Conservation (phyloP, 495 filamentous ascomycete species). For the Penicillium alfredii region DNA sequence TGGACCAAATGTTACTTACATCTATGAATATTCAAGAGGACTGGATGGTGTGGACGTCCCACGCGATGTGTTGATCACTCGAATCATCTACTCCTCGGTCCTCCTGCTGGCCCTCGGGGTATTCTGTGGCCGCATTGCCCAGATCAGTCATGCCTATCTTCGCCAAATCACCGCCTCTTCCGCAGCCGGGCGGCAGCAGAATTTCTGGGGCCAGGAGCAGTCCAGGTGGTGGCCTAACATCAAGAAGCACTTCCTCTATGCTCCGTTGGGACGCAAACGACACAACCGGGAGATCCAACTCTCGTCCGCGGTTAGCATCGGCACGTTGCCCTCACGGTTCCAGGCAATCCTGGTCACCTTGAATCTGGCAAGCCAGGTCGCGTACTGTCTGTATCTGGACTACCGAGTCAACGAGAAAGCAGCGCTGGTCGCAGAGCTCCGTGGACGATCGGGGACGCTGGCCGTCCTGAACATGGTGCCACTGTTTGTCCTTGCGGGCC, state of each 20-base stretch:
- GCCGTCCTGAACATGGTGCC: conserved; percentile 88
- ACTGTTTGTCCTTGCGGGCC: conserved; percentile 76
- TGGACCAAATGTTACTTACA: conserved; percentile 36
- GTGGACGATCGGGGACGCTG: conserved; percentile 79
- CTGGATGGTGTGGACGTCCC: conserved; percentile 40
- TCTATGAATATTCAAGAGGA: conserved; percentile 41
- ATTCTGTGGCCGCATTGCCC: conserved; percentile 51
- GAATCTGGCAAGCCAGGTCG: conserved; percentile 71
- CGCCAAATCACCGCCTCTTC: conserved; percentile 66
- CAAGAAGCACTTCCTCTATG: conserved; percentile 77
- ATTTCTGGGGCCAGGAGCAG: conserved; percentile 60
- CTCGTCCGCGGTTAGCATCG: conserved; percentile 79
- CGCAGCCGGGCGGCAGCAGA: conserved; percentile 42
- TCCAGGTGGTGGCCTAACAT: conserved; percentile 60
- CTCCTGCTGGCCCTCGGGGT: conserved; percentile 44
- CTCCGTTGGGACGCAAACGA: conserved; percentile 73
- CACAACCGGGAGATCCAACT: conserved; percentile 87
- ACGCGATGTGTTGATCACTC: conserved; percentile 37
- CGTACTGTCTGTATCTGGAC: conserved; percentile 72
- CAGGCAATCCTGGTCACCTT: conserved; percentile 67
- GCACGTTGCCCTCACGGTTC: conserved; percentile 81
- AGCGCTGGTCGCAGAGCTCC: conserved; percentile 58
- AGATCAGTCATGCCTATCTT: conserved; percentile 60
- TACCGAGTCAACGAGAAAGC: conserved; percentile 46
- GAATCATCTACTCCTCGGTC: conserved; percentile 43